Evolutionary conservation across 306 rosid species (phyloP), one percentile per base, ranked within the genome.

Genomic region (Argentina anserina): DNA sequence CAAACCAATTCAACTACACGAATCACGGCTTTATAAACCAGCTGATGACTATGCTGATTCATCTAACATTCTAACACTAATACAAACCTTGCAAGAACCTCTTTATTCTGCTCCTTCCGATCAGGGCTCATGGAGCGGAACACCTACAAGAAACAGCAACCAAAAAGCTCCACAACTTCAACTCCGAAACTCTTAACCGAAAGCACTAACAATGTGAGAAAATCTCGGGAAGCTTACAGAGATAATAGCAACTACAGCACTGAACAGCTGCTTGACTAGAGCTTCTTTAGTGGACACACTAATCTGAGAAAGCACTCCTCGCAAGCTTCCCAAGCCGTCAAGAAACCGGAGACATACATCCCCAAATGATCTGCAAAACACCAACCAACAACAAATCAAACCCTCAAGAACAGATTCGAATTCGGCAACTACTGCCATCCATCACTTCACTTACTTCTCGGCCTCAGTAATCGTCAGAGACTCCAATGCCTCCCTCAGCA

Each of bases 281-380:
- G 62, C 78, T 72, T 86, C 89, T 79, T 81, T 91, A 25, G 80
- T 77, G 25, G 86, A 76, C 72, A 73, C 72, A 59, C 17, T 71
- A 31, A 67, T 76, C 37, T 47, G 83, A 3, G 68, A 80, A 20
- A 86, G 18, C 79, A 87, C 80, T 70, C 81, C 79, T 52, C 43
- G 45, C 79, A 86, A 88, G 73, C 77, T 80, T 79, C 72, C 84
- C 40, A 89, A 62, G 62, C 80, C 81, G 67, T 65, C 67, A 29
- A 60, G 83, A 50, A 94, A 74, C 78, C 47, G 87, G 65, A 67
- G 77, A 75, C 96, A 91, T 45, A 86, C 83, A 66, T 84, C 86
- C 46, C 73, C 83, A 81, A 85, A 91, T 20, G 96, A 88, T 82
- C 99, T 94, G 82, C 89, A 89, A 79, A 34, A 76, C 75, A 75